Evolutionary conservation across 176 grass and related monocot genomes (phyloP), one percentile per base, ranked within the genome.

Genomic region (Zoysia japonica): DNA sequence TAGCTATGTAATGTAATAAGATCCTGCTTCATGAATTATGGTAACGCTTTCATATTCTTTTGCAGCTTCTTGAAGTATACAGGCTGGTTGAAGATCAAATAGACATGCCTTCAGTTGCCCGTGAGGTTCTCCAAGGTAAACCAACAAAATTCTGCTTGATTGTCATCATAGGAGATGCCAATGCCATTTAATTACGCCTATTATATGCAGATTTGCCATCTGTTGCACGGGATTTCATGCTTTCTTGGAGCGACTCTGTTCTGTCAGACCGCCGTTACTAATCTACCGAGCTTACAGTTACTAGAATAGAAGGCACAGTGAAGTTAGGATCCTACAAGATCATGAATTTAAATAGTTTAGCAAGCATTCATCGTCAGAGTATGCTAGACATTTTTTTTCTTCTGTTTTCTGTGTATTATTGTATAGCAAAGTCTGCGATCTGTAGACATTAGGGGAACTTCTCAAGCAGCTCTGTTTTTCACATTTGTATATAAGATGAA

Each of bases 51-150:
- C 69, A 0, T 87, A 53, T 48, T 5, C 54, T 72, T 65, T 68
- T 76, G 53, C 80, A 98, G 96, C 92, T 98, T 76, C 60, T 91
- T 44, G 96, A 98, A 87, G 92, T 98, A 35, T 98, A 98, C 82
- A 89, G 86, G 75, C 82, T 98, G 57, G 81, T 98, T 4, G 96
- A 98, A 85, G 96, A 98, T 81, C 84, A 98, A 68, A 87, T 98
- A 78, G 96, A 94, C 57, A 71, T 98, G 50, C 96, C 96, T 37
- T 89, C 92, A 12, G 86, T 98, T 64, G 96, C 96, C 78, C 81
- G 92, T 13, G 96, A 94, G 71, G 90, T 98, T 80, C 15, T 98
- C 66, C 92, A 71, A 87, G 96, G 96, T 98, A 88, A 74, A 28
- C 75, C 64, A 52, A 64, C 46, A 43, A 48, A 69, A 63, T 14